phyloP scores from a whole-genome alignment of 345 rosid genomes.

The Linum lewisii region DNA sequence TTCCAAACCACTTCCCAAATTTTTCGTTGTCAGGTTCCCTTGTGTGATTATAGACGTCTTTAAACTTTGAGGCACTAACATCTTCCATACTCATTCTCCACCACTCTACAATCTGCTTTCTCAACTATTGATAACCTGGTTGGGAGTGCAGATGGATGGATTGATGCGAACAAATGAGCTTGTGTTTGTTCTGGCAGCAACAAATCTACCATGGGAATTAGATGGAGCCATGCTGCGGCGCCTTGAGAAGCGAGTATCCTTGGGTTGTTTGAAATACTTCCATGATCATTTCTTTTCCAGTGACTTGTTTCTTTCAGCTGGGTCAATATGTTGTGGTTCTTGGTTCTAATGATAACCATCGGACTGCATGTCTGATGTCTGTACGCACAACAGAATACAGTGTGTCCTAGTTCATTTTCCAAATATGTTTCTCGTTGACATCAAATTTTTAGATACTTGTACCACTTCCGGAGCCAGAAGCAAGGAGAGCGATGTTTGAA shows the following conservation, averaged over 20 bases:
- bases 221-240: slow-evolving; percentile 98
- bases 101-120: too few species aligned
- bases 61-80: neutral
- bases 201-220: slow-evolving; percentile 97
- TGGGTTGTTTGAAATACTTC: neutral
- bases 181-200: slow-evolving; percentile 93
- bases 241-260: slow-evolving; percentile 97
- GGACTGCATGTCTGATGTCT: too few species aligned
- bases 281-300: neutral
- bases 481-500: slow-evolving; percentile 88
- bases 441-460: slow-evolving; percentile 63
- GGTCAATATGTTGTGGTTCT: too few species aligned
- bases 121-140: slow-evolving; percentile 14
- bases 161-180: slow-evolving; percentile 72
- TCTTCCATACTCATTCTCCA: slow-evolving; percentile 3
- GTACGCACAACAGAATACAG: neutral
- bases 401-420: neutral
- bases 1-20: neutral
- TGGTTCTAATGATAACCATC: too few species aligned
- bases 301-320: neutral
- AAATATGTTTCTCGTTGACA: slow-evolving; percentile 26
- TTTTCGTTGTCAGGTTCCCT: neutral
- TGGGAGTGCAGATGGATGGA: slow-evolving; percentile 88
- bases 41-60: neutral
- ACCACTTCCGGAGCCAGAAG: slow-evolving; percentile 92